A percentile compares a stretch with the other conserved stretches of the same genome.
These are phyloP conservation scores for Eutypa lata DNA, from an alignment of 2,329 filamentous ascomycete genomes.

Conservation along the genomic window DNA sequence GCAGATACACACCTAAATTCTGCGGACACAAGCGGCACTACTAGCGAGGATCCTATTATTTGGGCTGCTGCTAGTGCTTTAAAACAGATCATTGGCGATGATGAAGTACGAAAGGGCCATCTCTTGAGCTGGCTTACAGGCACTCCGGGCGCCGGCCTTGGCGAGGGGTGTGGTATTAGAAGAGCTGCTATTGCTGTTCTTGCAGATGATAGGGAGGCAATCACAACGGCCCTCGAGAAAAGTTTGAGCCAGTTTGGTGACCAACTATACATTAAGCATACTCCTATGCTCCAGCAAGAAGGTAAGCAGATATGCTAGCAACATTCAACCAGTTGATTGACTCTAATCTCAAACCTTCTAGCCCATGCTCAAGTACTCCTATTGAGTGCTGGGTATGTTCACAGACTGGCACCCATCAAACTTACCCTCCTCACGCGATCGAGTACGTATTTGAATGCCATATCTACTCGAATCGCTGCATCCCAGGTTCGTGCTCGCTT, in stretches of 20 bases:
- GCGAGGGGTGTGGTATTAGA: conserved; percentile 62
- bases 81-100: conserved; percentile 42
- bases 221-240: conserved; percentile 62
- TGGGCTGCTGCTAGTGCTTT: conserved; percentile 59
- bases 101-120: conserved; percentile 47
- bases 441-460: conserved; percentile 67
- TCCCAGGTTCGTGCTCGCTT: conserved; percentile 74
- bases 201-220: conserved; percentile 45
- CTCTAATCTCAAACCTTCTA: conserved; percentile 31
- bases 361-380: conserved; percentile 78
- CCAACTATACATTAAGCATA: conserved; percentile 80
- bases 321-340: too few relatives aligned
- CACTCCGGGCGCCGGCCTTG: conserved; percentile 62
- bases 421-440: conserved; percentile 69
- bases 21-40: conserved; percentile 28
- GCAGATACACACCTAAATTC: conserved; percentile 42
- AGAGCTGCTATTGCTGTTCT: conserved; percentile 62
- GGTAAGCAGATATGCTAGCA: conserved; percentile 45
- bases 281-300: conserved; percentile 84
- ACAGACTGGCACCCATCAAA: conserved; percentile 62
- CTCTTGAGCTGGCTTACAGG: conserved; percentile 64
- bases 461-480: conserved; percentile 81
- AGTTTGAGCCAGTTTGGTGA: conserved; percentile 76
- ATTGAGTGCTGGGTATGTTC: conserved; percentile 72
- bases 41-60: conserved; percentile 37